Conservation (phyloP, 192 early-diverging fungal species). For the Backusella parvicylindrica region DNA sequence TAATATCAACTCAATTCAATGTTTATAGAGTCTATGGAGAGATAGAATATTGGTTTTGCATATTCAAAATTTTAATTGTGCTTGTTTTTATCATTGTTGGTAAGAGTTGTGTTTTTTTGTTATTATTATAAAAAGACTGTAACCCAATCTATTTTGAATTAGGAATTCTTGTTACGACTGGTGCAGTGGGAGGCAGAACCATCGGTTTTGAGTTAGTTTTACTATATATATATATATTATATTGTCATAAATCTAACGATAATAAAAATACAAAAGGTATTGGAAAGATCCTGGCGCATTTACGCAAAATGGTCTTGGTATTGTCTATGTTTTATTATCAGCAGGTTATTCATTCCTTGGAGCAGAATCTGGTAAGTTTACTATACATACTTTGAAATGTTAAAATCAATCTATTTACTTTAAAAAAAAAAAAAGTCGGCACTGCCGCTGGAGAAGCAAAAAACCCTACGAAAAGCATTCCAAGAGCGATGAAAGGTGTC, state of each 20-base stretch:
- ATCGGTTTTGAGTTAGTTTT: conserved; percentile 38
- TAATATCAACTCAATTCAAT: background rate
- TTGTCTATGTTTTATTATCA: conserved; percentile 61
- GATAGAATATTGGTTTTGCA: conserved; percentile 74
- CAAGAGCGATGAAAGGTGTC: conserved; percentile 62
- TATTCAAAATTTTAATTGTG: conserved; percentile 74
- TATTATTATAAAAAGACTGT: background rate
- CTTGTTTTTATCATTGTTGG: conserved; percentile 71
- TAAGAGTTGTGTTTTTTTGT: background rate
- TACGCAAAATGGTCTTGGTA: conserved; percentile 47
- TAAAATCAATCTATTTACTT: too few relatives aligned
- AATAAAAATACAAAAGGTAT: conserved; percentile 36
- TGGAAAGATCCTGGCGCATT: conserved; percentile 61
- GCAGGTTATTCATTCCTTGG: conserved; percentile 84
- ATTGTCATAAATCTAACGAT: background rate
- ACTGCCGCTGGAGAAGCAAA: conserved; percentile 83
- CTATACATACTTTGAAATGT: too few relatives aligned
- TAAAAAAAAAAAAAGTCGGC: conserved; percentile 46
- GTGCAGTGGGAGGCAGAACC: conserved; percentile 47
- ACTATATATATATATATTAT: background rate
- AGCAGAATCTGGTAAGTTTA: conserved; percentile 59
- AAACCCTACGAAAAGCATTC: conserved; percentile 77
- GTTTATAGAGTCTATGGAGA: conserved; percentile 75
- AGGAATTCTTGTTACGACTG: conserved; percentile 58
- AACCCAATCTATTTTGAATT: background rate